phyloP scores from a whole-genome alignment of 169 alveolate genomes.

The Babesia microti region DNA sequence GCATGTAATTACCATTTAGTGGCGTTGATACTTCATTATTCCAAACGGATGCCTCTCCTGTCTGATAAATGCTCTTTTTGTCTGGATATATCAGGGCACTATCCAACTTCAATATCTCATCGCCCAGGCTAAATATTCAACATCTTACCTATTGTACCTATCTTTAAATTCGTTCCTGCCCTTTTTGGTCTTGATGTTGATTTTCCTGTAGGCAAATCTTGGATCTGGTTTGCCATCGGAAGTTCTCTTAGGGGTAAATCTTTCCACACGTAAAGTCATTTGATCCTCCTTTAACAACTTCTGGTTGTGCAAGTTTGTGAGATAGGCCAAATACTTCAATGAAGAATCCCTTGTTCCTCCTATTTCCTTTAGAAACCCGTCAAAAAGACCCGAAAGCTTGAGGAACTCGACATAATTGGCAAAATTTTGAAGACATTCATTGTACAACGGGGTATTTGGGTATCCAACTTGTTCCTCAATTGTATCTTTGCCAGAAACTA shows the following conservation, averaged over 20 bases:
- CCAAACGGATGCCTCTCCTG: slow-evolving; percentile 31
- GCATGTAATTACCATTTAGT: slow-evolving; percentile 2
- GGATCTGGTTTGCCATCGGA: no score
- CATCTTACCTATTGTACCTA: slow-evolving; percentile 10
- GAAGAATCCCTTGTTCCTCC: slow-evolving; percentile 25
- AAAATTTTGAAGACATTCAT: not conserved
- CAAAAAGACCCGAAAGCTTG: slow-evolving; percentile 36
- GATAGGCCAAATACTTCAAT: slow-evolving; percentile 11
- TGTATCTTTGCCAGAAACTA: slow-evolving; percentile 39
- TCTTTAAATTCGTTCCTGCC: slow-evolving; percentile 10
- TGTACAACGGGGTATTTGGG: not conserved
- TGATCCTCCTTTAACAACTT: slow-evolving; percentile 7
- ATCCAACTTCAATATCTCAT: slow-evolving; percentile 15
- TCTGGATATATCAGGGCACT: slow-evolving; percentile 12
- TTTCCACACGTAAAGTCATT: slow-evolving; percentile 14
- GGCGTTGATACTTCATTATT: slow-evolving; percentile 24
- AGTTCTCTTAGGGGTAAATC: no score
- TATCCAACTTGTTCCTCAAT: slow-evolving; percentile 34
- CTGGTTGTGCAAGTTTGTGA: slow-evolving; percentile 15
- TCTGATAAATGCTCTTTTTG: slow-evolving; percentile 21
- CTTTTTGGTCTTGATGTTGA: slow-evolving; percentile 16
- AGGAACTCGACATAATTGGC: slow-evolving; percentile 23
- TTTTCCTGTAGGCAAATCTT: no score
- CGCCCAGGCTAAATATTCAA: slow-evolving; percentile 6
- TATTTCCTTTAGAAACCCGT: slow-evolving; percentile 8